Evolutionary conservation across 2,329 filamentous ascomycete species (phyloP).

Genomic region (Nemania diffusa): DNA sequence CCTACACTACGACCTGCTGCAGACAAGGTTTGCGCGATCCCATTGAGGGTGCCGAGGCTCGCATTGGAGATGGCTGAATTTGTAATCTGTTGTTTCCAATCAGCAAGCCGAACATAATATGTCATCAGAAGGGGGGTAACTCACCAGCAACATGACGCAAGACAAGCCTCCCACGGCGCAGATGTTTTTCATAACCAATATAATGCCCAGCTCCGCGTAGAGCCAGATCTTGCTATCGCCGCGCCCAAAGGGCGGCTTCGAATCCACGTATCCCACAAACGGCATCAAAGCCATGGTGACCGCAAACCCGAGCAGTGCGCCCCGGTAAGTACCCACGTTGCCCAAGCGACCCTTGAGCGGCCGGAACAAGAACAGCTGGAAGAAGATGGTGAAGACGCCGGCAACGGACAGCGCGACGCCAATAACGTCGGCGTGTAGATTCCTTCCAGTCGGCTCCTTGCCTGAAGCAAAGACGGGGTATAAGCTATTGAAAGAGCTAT

Average conservation of each 20-base stretch:
- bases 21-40: slow-evolving; percentile 91
- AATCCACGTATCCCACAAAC: slow-evolving; percentile 82
- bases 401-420: slow-evolving; percentile 87
- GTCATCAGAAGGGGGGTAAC: slow-evolving; percentile 48
- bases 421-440: slow-evolving; percentile 80
- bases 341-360: slow-evolving; percentile 81
- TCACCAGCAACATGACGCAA: slow-evolving; percentile 85
- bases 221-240: slow-evolving; percentile 75
- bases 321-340: slow-evolving; percentile 85
- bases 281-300: slow-evolving; percentile 88
- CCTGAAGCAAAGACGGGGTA: slow-evolving; percentile 93
- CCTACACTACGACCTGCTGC: slow-evolving; percentile 89
- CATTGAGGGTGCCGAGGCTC: slow-evolving; percentile 89
- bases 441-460: slow-evolving; percentile 77
- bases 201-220: slow-evolving; percentile 81
- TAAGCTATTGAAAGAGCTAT: slow-evolving; percentile 93
- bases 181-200: slow-evolving; percentile 89
- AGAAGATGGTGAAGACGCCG: slow-evolving; percentile 85
- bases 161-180: slow-evolving; percentile 90
- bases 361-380: slow-evolving; percentile 88
- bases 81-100: slow-evolving; percentile 69
- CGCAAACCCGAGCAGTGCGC: slow-evolving; percentile 81
- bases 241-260: slow-evolving; percentile 64
- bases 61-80: slow-evolving; percentile 90
- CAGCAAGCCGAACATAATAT: not conserved